These are phyloP conservation scores for Cryptococcus hybrid DNA, from an alignment of 1,284 basidiomycete genomes.

Conservation along the genomic window DNA sequence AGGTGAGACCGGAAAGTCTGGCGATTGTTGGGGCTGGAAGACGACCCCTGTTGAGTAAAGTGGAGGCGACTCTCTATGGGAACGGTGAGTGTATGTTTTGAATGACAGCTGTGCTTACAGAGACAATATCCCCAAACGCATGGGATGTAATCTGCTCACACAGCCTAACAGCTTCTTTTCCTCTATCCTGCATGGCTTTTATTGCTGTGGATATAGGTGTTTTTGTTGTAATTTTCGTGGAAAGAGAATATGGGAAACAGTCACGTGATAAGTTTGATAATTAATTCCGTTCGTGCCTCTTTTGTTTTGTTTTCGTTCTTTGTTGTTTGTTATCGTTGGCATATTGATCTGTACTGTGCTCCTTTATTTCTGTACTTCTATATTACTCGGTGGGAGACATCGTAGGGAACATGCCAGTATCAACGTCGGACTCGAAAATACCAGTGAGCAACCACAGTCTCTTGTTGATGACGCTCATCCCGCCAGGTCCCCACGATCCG, in stretches of 20 bases:
- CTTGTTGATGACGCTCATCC: no score
- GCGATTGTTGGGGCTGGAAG: constrained; percentile 60
- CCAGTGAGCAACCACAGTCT: constrained; percentile 22
- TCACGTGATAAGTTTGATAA: constrained; percentile 1
- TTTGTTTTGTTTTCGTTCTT: constrained; percentile 9
- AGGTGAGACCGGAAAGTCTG: constrained; percentile 66
- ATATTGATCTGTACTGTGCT: background rate
- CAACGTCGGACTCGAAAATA: constrained; percentile 34
- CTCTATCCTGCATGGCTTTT: constrained; percentile 25
- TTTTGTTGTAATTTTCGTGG: background rate
- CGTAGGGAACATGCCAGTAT: no score
- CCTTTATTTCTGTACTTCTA: background rate
- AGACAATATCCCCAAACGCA: constrained; percentile 47
- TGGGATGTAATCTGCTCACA: constrained; percentile 49
- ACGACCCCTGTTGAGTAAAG: constrained; percentile 80
- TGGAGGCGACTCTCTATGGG: constrained; percentile 69
- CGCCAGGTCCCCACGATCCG: constrained; percentile 29
- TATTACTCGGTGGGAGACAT: background rate
- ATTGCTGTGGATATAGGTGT: background rate
- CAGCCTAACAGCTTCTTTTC: constrained; percentile 51
- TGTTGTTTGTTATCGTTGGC: background rate
- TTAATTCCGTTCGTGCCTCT: constrained; percentile 3
- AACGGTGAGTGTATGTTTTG: background rate
- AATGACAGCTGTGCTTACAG: constrained; percentile 25
- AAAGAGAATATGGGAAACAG: background rate